These are phyloP conservation scores for Aulographum hederae DNA, from an alignment of 2,329 filamentous ascomycete genomes.

Conservation along the genomic window DNA sequence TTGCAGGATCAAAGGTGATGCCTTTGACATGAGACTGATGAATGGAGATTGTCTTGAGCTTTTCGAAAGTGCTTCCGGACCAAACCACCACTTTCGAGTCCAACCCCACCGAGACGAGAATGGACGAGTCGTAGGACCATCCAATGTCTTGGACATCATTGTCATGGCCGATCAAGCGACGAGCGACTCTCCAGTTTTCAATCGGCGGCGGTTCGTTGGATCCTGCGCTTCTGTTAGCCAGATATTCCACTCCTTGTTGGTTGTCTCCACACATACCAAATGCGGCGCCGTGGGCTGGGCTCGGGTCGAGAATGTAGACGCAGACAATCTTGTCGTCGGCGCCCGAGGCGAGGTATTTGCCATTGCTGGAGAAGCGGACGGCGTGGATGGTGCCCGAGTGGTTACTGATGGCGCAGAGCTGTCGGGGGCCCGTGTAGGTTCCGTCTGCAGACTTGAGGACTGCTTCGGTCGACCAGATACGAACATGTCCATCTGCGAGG, in stretches of 20 bases:
- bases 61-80: constrained; percentile 97
- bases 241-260: not conserved
- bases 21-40: constrained; percentile 98
- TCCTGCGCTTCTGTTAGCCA: constrained; percentile 25
- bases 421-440: constrained; percentile 60
- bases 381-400: constrained; percentile 95
- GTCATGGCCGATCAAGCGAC: constrained; percentile 85
- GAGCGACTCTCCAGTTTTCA: constrained; percentile 95
- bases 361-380: constrained; percentile 89
- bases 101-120: constrained; percentile 85
- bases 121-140: constrained; percentile 91
- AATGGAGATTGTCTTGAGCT: constrained; percentile 79
- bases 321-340: constrained; percentile 99
- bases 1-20: constrained; percentile 94
- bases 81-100: constrained; percentile 97
- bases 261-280: constrained; percentile 60
- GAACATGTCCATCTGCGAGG: constrained; percentile 70
- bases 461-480: constrained; percentile 93
- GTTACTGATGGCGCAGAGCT: constrained; percentile 95
- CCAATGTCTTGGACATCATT: constrained; percentile 97
- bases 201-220: constrained; percentile 80
- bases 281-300: constrained; percentile 55
- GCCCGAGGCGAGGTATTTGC: constrained; percentile 86
- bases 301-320: constrained; percentile 80
- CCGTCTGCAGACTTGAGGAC: constrained; percentile 65